Percentiles rank a stretch among this genome's conserved stretches.
phyloP scores from a whole-genome alignment of 1,139 yeast species.

The Pichia sp. region DNA sequence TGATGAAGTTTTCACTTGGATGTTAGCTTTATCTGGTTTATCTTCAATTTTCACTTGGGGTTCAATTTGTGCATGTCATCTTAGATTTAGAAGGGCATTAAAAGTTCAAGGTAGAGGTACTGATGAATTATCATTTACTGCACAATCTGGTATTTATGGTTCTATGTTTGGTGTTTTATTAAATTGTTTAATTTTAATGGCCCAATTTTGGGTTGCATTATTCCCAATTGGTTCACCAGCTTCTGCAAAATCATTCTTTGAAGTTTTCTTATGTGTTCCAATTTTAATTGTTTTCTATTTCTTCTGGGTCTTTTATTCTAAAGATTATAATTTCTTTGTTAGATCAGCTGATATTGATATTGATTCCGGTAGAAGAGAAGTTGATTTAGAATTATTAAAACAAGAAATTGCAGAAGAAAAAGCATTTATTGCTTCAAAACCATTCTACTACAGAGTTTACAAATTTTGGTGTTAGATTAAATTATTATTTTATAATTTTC shows the following conservation, averaged over 20 bases:
- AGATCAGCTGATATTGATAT: slow-evolving; percentile 53
- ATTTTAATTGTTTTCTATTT: slow-evolving; percentile 52
- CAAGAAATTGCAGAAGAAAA: slow-evolving; percentile 63
- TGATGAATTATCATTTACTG: slow-evolving; percentile 60
- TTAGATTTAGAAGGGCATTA: slow-evolving; percentile 76
- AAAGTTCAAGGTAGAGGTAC: slow-evolving; percentile 54
- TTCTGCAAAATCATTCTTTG: slow-evolving; percentile 52
- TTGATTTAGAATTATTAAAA: slow-evolving; percentile 57
- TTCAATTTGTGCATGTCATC: slow-evolving; percentile 67
- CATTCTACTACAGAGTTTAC: slow-evolving; percentile 46
- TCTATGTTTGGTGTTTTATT: slow-evolving; percentile 58
- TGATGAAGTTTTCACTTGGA: slow-evolving; percentile 69
- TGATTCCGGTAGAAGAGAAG: slow-evolving; percentile 64
- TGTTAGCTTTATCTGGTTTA: slow-evolving; percentile 76
- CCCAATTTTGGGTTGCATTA: slow-evolving; percentile 70
- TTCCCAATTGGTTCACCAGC: slow-evolving; percentile 58
- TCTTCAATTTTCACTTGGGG: slow-evolving; percentile 84
- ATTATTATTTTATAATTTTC: not conserved
- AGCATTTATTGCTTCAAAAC: slow-evolving; percentile 44
- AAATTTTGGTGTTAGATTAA: slow-evolving; percentile 48
- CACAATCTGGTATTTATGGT: slow-evolving; percentile 67
- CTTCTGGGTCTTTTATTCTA: slow-evolving; percentile 52
- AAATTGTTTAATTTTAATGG: slow-evolving; percentile 59
- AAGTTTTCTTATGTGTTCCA: slow-evolving; percentile 57
- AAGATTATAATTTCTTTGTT: slow-evolving; percentile 44